phyloP scores from a whole-genome alignment of 2,329 filamentous ascomycete species.

The Monilinia fructicola region DNA sequence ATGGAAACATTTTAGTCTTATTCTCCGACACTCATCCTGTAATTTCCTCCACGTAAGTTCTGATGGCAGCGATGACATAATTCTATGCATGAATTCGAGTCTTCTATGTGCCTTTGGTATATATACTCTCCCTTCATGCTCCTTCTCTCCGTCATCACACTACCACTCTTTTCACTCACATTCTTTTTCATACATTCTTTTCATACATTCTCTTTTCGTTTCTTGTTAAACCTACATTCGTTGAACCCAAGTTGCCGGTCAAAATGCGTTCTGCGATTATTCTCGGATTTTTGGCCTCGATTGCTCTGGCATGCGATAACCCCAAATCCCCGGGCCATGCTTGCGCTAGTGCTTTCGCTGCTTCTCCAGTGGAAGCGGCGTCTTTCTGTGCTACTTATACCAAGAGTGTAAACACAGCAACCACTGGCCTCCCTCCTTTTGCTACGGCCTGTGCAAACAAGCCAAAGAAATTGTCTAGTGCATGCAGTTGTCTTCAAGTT shows the following conservation, averaged over 20 bases:
- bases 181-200: constrained; percentile 4
- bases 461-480: constrained; percentile 29
- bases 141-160: background rate
- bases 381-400: constrained; percentile 29
- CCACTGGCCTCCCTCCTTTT: constrained; percentile 23
- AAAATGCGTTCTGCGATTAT: constrained; percentile 29
- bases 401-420: constrained; percentile 16
- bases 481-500: constrained; percentile 27
- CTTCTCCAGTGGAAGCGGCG: background rate
- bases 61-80: background rate
- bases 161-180: constrained; percentile 13
- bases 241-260: constrained; percentile 18
- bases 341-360: constrained; percentile 24
- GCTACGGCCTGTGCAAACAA: constrained; percentile 25
- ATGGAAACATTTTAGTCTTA: background rate
- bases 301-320: constrained; percentile 28
- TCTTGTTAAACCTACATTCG: background rate
- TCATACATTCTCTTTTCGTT: background rate
- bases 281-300: constrained; percentile 25
- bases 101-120: background rate
- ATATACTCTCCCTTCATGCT: background rate
- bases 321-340: constrained; percentile 22
- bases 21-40: constrained; percentile 2
- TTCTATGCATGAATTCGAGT: background rate
- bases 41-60: constrained; percentile 1